These are phyloP conservation scores for Solanum tacnaense DNA, from an alignment of 257 asterid genomes.

Conservation along the genomic window DNA sequence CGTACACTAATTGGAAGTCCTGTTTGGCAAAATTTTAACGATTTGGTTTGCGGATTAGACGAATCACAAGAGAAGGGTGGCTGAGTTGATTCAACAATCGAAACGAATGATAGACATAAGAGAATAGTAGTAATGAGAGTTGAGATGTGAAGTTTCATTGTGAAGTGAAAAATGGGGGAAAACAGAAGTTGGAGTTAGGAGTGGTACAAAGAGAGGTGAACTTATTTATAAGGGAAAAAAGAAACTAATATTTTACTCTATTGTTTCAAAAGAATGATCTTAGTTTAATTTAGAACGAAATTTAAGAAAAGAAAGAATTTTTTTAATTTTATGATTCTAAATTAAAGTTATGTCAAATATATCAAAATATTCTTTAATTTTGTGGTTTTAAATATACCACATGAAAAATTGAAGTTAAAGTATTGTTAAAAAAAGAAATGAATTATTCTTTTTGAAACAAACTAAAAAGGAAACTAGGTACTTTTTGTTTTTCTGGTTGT, in stretches of 20 bases:
- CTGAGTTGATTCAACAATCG: conserved; percentile 13
- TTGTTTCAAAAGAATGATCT: too few species aligned
- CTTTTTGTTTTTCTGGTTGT: too few species aligned
- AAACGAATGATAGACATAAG: not conserved
- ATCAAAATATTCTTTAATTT: too few species aligned
- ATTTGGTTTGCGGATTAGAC: conserved; percentile 22
- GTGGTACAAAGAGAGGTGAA: not conserved
- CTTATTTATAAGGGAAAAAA: not conserved
- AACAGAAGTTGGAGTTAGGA: not conserved
- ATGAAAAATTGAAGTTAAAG: too few species aligned
- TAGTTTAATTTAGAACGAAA: too few species aligned
- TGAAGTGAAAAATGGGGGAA: not conserved
- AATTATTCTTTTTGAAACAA: too few species aligned
- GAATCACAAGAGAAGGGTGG: conserved; percentile 69
- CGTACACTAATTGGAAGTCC: conserved; percentile 38
- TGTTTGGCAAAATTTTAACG: conserved; percentile 48
- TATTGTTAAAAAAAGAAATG: too few species aligned
- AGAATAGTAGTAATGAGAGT: conserved; percentile 7
- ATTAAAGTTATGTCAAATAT: too few species aligned
- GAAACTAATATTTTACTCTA: not conserved
- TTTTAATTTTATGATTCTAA: too few species aligned
- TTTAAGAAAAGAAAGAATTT: too few species aligned
- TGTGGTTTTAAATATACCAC: too few species aligned
- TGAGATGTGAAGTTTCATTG: conserved; percentile 22
- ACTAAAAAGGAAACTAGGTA: too few species aligned